phyloP scores from a whole-genome alignment of 371 early-diverging fungal species.

The Dinochytrium kinnereticum region DNA sequence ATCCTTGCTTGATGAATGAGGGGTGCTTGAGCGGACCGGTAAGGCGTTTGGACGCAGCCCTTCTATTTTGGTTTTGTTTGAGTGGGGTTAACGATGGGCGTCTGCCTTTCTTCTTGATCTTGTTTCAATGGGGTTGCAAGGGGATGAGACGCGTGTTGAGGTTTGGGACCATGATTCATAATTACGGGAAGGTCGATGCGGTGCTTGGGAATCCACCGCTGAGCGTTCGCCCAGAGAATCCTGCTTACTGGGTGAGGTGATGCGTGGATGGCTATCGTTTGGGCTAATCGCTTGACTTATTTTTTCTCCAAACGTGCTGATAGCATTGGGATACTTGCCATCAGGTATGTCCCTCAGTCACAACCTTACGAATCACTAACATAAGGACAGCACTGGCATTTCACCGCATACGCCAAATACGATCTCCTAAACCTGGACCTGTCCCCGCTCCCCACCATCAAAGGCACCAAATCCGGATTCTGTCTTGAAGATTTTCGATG shows the following conservation, averaged over 20 bases:
- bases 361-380: background rate
- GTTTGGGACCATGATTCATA: constrained; percentile 40
- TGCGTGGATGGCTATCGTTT: too few relatives aligned
- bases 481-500: constrained; percentile 45
- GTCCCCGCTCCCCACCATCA: constrained; percentile 1
- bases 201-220: constrained; percentile 38
- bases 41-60: background rate
- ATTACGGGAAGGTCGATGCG: constrained; percentile 42
- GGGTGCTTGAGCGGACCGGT: constrained; percentile 39
- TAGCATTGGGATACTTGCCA: constrained; percentile 44
- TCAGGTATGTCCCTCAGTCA: constrained; percentile 16
- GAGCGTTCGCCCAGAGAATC: constrained; percentile 23
- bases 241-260: constrained; percentile 32
- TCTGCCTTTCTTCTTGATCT: too few relatives aligned
- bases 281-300: too few relatives aligned
- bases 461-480: constrained; percentile 46
- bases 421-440: constrained; percentile 26
- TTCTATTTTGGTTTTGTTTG: too few relatives aligned
- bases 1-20: constrained; percentile 42
- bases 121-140: background rate
- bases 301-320: background rate
- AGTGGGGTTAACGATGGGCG: too few relatives aligned
- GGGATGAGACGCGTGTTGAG: constrained; percentile 29
- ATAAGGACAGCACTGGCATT: constrained; percentile 38
- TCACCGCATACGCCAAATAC: constrained; percentile 42